Base-by-base conservation (phyloP, 2,329 filamentous ascomycete genomes). In the Xylariales sp. region DNA sequence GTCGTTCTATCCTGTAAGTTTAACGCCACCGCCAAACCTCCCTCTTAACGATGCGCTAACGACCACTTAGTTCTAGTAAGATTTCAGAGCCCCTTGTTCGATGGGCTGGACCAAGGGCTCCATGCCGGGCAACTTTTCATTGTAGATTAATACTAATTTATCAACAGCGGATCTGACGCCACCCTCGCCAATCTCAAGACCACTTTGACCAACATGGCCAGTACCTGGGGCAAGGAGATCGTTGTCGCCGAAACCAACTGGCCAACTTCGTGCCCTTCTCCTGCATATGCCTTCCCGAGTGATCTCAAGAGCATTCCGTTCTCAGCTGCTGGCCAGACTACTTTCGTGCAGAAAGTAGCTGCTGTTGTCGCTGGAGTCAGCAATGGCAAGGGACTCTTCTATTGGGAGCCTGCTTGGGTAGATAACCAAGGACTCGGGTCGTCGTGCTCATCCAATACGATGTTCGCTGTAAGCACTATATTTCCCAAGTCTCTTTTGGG, bases 341-440 rank as follows among this genome's bases (percentile, higher is more conserved):
- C 82, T 1, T 93, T 89, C 78, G 78, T 93, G 61, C 81, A 87
- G 77, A 80, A 85, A 65, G 83, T 93, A 18, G 89, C 89, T 0
- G 80, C 80, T 1, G 81, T 88, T 0, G 84, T 92, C 0, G 80
- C 81, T 1, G 83, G 79, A 1, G 84, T 88, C 0, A 81, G 78
- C 1, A 83, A 84, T 1, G 89, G 89, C 0, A 78, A 81, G 34
- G 91, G 90, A 0, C 52, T 93, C 7, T 92, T 90, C 69, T 93
- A 93, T 72, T 93, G 91, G 91, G 91, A 93, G 76, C 90, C 90
- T 0, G 88, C 87, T 0, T 93, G 90, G 90, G 82, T 92, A 69
- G 82, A 88, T 49, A 93, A 92, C 78, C 84, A 86, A 10, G 85
- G 78, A 0, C 78, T 92, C 59, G 90, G 90, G 1, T 91, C 89